Conservation (phyloP, 352 stramenopile genomes). For the Sclerospora graminicola region DNA sequence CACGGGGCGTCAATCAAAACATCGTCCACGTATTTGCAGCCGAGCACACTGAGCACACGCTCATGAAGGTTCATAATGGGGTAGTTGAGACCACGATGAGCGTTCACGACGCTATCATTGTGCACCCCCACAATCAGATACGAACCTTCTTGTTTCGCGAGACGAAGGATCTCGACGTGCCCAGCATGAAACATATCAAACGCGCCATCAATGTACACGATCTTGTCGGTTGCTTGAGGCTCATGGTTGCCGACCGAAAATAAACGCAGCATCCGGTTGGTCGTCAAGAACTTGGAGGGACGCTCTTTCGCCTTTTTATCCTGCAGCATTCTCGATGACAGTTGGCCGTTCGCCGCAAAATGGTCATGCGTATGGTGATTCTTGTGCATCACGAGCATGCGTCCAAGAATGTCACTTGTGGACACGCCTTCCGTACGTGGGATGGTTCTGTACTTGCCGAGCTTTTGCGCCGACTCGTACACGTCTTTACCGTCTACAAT, state of each 20-base stretch:
- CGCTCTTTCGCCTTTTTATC: conserved; percentile 56
- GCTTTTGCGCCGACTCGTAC: conserved; percentile 93
- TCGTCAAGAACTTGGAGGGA: conserved; percentile 93
- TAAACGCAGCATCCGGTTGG: conserved; percentile 90
- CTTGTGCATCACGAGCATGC: conserved; percentile 96
- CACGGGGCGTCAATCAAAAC: conserved; percentile 96
- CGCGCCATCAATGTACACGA: conserved; percentile 97
- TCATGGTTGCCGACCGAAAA: conserved; percentile 86
- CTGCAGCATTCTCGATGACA: conserved; percentile 62
- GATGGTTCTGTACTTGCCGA: conserved; percentile 95
- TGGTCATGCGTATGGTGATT: conserved; percentile 85
- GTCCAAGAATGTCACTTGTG: conserved; percentile 97
- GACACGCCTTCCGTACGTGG: conserved; percentile 94
- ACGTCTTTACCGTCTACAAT: conserved; percentile 98
- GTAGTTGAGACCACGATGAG: conserved; percentile 85
- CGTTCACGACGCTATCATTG: conserved; percentile 89
- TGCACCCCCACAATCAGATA: conserved; percentile 97
- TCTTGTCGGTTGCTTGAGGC: conserved; percentile 80
- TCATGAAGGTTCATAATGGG: conserved; percentile 99
- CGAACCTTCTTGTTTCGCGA: conserved; percentile 86
- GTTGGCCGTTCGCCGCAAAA: conserved; percentile 59
- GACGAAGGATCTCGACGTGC: conserved; percentile 94
- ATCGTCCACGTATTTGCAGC: conserved; percentile 96
- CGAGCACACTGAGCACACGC: conserved; percentile 92
- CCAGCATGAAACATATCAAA: conserved; percentile 99